Evolutionary conservation across 805 yeast species (phyloP).

Genomic region (Starmerella lactis-condensi): DNA sequence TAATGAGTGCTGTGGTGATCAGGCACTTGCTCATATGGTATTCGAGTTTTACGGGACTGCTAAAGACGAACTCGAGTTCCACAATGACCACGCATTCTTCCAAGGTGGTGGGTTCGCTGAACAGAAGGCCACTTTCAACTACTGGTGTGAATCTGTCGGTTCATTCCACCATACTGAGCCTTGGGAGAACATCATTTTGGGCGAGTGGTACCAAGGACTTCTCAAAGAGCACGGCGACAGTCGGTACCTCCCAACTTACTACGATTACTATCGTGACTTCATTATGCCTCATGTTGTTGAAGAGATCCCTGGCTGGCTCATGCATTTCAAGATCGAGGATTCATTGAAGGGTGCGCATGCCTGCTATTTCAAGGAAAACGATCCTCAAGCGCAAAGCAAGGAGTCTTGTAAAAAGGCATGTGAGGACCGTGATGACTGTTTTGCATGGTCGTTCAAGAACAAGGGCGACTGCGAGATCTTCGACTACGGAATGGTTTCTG

Average conservation of each 20-base stretch:
- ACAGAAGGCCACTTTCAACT: constrained; percentile 11
- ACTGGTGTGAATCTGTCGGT: constrained; percentile 20
- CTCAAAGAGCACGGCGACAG: constrained; percentile 8
- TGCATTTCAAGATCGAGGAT: background rate
- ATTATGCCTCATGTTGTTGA: constrained; percentile 18
- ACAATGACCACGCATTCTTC: constrained; percentile 9
- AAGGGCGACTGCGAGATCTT: constrained; percentile 8
- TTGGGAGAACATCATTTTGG: constrained; percentile 15
- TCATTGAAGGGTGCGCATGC: background rate
- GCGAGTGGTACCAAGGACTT: constrained; percentile 19
- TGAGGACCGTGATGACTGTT: constrained; percentile 11
- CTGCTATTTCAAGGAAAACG: constrained; percentile 9
- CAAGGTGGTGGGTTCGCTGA: constrained; percentile 21
- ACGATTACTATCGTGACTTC: constrained; percentile 21
- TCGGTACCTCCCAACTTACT: constrained; percentile 12
- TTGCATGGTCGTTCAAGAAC: constrained; percentile 10
- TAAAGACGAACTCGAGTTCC: constrained; percentile 6
- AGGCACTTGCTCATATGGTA: constrained; percentile 19
- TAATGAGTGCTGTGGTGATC: constrained; percentile 23
- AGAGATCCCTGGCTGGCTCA: constrained; percentile 18
- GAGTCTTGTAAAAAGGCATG: constrained; percentile 11
- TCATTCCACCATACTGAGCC: constrained; percentile 21
- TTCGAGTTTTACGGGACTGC: constrained; percentile 9
- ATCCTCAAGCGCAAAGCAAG: constrained; percentile 6
- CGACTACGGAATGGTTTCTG: constrained; percentile 8